Evolutionary conservation across 441 rosid genomes (phyloP).

Genomic region (Viola pubescens): DNA sequence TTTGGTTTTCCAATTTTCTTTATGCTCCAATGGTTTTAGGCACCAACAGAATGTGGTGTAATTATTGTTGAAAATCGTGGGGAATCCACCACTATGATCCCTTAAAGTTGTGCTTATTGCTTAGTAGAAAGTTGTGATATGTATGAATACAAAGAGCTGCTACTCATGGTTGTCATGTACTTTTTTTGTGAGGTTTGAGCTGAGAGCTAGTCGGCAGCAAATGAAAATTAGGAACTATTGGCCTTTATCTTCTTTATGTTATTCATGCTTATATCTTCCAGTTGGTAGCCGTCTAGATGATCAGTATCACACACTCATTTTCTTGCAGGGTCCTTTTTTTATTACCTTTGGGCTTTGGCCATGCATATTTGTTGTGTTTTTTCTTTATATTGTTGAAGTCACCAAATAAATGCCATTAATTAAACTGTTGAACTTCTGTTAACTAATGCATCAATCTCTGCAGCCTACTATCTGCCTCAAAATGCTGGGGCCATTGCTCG

Average conservation of each 20-base stretch:
- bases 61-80: too few relatives aligned
- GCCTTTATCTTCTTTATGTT: not conserved
- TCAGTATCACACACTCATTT: not conserved
- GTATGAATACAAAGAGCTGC: too few relatives aligned
- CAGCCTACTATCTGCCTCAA: slow-evolving; percentile 85
- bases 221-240: not conserved
- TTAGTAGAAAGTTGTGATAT: too few relatives aligned
- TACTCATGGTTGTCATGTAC: too few relatives aligned
- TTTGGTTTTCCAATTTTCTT: too few relatives aligned
- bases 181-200: not conserved
- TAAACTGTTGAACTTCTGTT: not conserved
- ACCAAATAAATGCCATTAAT: not conserved
- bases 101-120: too few relatives aligned
- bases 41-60: too few relatives aligned
- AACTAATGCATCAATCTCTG: slow-evolving; percentile 15
- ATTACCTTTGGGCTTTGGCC: not conserved
- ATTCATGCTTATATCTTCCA: not conserved
- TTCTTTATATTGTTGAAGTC: not conserved
- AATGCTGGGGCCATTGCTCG: slow-evolving; percentile 90
- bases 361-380: not conserved
- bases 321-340: not conserved
- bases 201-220: not conserved
- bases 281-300: not conserved
- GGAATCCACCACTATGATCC: too few relatives aligned
- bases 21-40: too few relatives aligned